These are phyloP conservation scores for Kuraishia ogatae DNA, from an alignment of 805 yeast species.

Conservation along the genomic window DNA sequence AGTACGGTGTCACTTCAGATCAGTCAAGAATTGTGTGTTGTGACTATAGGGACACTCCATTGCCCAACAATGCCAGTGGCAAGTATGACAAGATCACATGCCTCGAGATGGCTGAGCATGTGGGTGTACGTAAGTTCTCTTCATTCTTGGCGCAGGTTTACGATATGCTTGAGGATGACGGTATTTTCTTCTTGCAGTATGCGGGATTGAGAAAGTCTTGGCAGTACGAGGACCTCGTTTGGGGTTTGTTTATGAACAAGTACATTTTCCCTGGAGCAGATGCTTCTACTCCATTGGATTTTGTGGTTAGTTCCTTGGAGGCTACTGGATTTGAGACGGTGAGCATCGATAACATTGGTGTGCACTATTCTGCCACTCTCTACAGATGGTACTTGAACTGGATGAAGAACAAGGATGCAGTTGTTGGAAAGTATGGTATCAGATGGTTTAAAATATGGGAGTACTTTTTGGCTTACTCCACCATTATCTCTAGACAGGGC, in stretches of 20 bases:
- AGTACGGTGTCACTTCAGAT: conserved; percentile 57
- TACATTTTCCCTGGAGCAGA: conserved; percentile 97
- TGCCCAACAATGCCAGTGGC: conserved; percentile 36
- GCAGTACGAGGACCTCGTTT: conserved; percentile 90
- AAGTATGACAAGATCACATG: conserved; percentile 81
- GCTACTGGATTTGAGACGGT: conserved; percentile 82
- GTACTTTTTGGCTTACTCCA: conserved; percentile 74
- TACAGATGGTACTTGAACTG: conserved; percentile 96
- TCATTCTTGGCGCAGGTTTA: conserved; percentile 72
- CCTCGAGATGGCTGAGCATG: conserved; percentile 95
- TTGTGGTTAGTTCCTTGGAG: conserved; percentile 70
- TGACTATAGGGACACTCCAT: conserved; percentile 88
- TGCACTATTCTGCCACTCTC: conserved; percentile 83
- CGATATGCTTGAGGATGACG: conserved; percentile 88
- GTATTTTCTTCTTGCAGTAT: conserved; percentile 77
- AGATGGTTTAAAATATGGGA: conserved; percentile 95
- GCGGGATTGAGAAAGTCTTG: conserved; percentile 87
- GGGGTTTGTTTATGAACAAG: conserved; percentile 96
- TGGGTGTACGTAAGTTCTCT: conserved; percentile 79
- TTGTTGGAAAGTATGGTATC: conserved; percentile 70
- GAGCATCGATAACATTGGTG: conserved; percentile 81
- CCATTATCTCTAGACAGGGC: conserved; percentile 86
- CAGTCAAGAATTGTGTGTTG: conserved; percentile 74
- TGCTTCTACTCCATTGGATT: conserved; percentile 89
- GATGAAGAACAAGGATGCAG: conserved; percentile 74